Conservation (phyloP, 2,329 filamentous ascomycete genomes). For the Pseudogymnoascus sp. region DNA sequence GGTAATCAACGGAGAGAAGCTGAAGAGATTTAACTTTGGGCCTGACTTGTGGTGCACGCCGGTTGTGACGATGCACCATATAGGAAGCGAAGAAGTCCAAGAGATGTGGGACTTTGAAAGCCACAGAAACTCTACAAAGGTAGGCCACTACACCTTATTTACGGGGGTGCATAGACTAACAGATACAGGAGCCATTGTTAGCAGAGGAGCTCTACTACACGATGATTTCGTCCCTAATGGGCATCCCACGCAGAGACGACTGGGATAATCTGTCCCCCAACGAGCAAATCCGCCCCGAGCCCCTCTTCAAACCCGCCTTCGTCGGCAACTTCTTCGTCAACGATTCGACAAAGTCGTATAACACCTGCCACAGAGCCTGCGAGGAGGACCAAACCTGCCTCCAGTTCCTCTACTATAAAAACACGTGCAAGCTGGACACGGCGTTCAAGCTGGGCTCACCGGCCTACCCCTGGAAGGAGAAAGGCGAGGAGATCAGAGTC, state of each 20-base stretch:
- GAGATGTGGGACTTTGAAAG: conserved; percentile 48
- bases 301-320: conserved; percentile 40
- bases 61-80: conserved; percentile 50
- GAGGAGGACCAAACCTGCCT: conserved; percentile 29
- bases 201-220: conserved; percentile 44
- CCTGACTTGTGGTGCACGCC: conserved; percentile 46
- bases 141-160: conserved; percentile 6
- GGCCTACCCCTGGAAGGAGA: conserved; percentile 14
- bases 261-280: conserved; percentile 50
- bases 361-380: conserved; percentile 45
- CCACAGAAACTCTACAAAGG: conserved; percentile 17
- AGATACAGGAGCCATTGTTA: conserved; percentile 35
- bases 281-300: conserved; percentile 36
- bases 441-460: conserved; percentile 10
- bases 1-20: conserved; percentile 49
- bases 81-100: conserved; percentile 45
- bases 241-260: conserved; percentile 34
- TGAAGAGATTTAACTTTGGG: conserved; percentile 40
- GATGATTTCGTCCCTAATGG: conserved; percentile 40
- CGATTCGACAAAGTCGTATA: conserved; percentile 21
- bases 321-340: conserved; percentile 14
- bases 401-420: conserved; percentile 29
- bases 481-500: conserved; percentile 10
- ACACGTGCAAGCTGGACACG: conserved; percentile 13
- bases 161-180: conserved; percentile 25